Evolutionary conservation across 441 rosid genomes (phyloP).

Genomic region (Eutrema salsugineum): DNA sequence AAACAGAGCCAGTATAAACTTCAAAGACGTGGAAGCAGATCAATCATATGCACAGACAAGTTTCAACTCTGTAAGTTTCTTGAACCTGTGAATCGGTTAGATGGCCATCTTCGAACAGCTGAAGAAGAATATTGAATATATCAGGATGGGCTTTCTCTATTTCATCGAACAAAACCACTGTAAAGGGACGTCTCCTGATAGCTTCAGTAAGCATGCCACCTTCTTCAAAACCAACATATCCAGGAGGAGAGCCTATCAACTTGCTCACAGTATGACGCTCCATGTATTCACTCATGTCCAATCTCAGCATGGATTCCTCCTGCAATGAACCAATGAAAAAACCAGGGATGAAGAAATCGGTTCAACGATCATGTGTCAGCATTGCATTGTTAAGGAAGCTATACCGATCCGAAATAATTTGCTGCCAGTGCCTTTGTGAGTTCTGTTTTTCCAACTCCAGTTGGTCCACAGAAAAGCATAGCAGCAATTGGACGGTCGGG

Average conservation of each 20-base stretch:
- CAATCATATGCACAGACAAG: not conserved
- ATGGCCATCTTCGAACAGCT: slow-evolving; percentile 78
- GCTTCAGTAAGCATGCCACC: slow-evolving; percentile 83
- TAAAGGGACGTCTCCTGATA: slow-evolving; percentile 71
- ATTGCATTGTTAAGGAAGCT: slow-evolving; percentile 22
- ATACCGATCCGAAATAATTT: slow-evolving; percentile 83
- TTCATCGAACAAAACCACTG: slow-evolving; percentile 69
- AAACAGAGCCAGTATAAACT: not conserved
- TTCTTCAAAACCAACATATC: slow-evolving; percentile 74
- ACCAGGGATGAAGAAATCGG: not conserved
- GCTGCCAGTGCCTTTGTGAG: slow-evolving; percentile 69
- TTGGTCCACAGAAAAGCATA: slow-evolving; percentile 83
- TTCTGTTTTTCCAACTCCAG: slow-evolving; percentile 81
- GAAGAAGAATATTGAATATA: slow-evolving; percentile 76
- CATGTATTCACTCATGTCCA: slow-evolving; percentile 90
- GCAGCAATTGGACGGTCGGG: slow-evolving; percentile 74
- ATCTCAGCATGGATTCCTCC: slow-evolving; percentile 78
- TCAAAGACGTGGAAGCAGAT: not conserved
- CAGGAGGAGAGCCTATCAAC: slow-evolving; percentile 75
- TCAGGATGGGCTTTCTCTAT: slow-evolving; percentile 87
- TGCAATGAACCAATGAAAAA: slow-evolving; percentile 30
- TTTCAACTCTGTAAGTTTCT: not conserved
- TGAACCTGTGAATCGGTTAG: slow-evolving; percentile 81
- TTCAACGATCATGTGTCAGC: not conserved
- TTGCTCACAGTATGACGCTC: slow-evolving; percentile 82